Percentiles rank a stretch among this genome's conserved stretches.
Conservation (phyloP, 768 basidiomycete genomes). For the Podaxis sp. region DNA sequence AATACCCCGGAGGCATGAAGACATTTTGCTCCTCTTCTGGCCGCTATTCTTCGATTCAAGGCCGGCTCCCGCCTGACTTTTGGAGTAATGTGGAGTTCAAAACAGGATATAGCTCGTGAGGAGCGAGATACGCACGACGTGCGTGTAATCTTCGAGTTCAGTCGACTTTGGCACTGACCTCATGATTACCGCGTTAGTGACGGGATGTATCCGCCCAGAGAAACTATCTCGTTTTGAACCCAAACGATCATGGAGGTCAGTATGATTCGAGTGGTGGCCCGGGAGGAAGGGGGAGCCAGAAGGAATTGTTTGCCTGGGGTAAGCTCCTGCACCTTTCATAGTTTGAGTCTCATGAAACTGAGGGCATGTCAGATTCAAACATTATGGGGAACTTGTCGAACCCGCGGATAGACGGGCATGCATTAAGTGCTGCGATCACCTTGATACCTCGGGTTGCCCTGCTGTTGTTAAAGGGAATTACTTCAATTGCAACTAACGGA, state of each 20-base stretch:
- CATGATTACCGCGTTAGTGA: constrained; percentile 32
- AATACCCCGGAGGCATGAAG: constrained; percentile 50
- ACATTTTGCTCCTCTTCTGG: constrained; percentile 48
- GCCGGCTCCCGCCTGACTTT: constrained; percentile 39
- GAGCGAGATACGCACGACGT: constrained; percentile 42
- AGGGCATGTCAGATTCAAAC: constrained; percentile 37
- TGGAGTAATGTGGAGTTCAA: constrained; percentile 48
- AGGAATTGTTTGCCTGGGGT: constrained; percentile 50
- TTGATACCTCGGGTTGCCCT: constrained; percentile 50
- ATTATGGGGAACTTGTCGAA: constrained; percentile 57
- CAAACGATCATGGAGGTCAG: constrained; percentile 47
- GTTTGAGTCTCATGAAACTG: neutral
- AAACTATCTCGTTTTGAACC: constrained; percentile 39
- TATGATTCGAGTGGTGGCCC: constrained; percentile 55
- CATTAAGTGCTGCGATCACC: constrained; percentile 55
- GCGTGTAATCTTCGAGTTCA: constrained; percentile 12
- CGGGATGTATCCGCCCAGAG: constrained; percentile 48
- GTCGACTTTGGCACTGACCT: neutral
- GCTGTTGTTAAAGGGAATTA: constrained; percentile 22
- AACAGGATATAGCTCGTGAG: constrained; percentile 36
- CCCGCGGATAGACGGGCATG: constrained; percentile 47
- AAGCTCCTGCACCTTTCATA: constrained; percentile 11
- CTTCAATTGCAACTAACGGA: neutral
- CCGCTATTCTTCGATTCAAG: constrained; percentile 35
- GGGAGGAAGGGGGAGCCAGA: constrained; percentile 44